phyloP scores from a whole-genome alignment of 352 stramenopile species.

The Globisporangium iwayamae region DNA sequence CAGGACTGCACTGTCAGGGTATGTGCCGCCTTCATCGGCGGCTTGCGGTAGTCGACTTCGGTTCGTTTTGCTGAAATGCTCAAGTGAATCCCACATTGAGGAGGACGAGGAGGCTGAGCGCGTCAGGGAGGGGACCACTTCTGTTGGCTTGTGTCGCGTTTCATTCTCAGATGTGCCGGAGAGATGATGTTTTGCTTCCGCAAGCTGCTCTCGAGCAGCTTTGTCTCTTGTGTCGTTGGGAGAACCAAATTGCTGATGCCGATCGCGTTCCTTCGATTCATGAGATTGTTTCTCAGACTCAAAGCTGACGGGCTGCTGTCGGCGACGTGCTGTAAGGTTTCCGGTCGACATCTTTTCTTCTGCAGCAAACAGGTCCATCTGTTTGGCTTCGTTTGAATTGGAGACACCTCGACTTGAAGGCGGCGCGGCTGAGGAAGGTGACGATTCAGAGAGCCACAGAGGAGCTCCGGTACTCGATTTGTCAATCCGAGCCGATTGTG shows the following conservation, averaged over 20 bases:
- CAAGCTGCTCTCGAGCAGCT: neutral
- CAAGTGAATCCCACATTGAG: conserved; percentile 62
- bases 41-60: conserved; percentile 41
- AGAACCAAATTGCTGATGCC: neutral
- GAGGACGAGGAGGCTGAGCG: conserved; percentile 3
- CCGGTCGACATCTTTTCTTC: conserved; percentile 11
- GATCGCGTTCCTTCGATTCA: conserved; percentile 1
- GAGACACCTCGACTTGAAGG: conserved; percentile 1
- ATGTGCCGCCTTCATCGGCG: conserved; percentile 8
- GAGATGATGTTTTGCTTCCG: neutral
- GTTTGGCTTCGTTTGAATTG: conserved; percentile 10
- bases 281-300: neutral
- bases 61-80: conserved; percentile 81
- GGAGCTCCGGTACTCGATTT: conserved; percentile 4
- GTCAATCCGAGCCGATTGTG: conserved; percentile 1
- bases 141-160: neutral
- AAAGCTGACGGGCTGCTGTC: neutral
- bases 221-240: neutral
- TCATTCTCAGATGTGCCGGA: neutral
- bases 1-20: neutral
- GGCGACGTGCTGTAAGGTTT: conserved; percentile 11
- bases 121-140: neutral
- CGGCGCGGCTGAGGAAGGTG: neutral
- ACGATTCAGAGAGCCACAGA: conserved; percentile 18
- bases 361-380: conserved; percentile 6